Percentiles rank a stretch among this genome's conserved stretches.
Conservation (phyloP, 2,329 filamentous ascomycete species). For the Truncatella angustata region DNA sequence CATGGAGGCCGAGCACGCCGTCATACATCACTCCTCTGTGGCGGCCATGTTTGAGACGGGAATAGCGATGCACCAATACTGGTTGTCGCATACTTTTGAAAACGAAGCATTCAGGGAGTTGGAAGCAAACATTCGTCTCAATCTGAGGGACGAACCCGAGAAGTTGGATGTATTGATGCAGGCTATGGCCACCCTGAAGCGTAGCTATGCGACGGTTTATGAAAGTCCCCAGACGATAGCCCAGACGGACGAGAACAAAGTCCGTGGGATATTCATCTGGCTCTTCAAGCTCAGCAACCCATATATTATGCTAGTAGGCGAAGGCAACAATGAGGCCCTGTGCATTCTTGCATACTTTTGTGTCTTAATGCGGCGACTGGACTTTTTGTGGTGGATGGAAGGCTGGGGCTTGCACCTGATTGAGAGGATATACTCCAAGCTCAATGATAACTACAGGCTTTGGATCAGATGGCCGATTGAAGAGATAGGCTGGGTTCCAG, state of each 20-base stretch:
- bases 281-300: neutral
- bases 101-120: constrained; percentile 1
- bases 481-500: constrained; percentile 5
- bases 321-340: neutral
- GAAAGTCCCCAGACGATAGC: neutral
- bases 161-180: neutral
- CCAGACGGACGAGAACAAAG: constrained; percentile 1
- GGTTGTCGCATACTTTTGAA: neutral
- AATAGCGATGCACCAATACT: neutral
- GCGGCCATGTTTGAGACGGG: neutral
- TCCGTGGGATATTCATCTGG: neutral
- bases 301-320: neutral
- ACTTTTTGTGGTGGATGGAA: constrained; percentile 5
- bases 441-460: neutral
- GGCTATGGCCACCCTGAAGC: neutral
- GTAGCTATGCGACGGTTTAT: neutral
- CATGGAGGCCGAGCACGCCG: neutral
- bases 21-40: neutral
- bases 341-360: constrained; percentile 7
- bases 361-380: neutral
- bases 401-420: constrained; percentile 7
- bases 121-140: neutral
- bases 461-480: constrained; percentile 8
- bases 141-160: neutral
- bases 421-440: constrained; percentile 1